Conservation (phyloP, 345 rosid species). For the Sapria himalayana region DNA sequence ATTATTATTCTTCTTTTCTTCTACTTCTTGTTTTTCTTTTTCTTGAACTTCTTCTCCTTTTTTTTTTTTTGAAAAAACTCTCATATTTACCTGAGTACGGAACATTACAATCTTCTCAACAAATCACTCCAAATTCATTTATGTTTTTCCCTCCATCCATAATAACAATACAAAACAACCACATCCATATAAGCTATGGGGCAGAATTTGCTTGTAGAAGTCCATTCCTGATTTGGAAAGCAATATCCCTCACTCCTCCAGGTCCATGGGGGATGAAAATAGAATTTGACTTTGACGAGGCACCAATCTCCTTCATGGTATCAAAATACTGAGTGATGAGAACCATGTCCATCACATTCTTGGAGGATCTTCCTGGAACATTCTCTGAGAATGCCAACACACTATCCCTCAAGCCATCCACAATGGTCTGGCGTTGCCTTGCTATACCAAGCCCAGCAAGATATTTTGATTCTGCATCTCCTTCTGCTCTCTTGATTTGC, state of each 20-base stretch:
- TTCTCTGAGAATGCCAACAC: slow-evolving; percentile 40
- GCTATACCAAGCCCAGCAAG: slow-evolving; percentile 43
- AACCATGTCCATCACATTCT: slow-evolving; percentile 71
- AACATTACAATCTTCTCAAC: too few species aligned
- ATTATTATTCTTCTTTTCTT: too few species aligned
- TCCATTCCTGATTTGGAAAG: slow-evolving; percentile 52
- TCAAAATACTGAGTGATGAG: slow-evolving; percentile 60
- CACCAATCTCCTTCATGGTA: slow-evolving; percentile 58
- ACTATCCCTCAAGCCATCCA: slow-evolving; percentile 46
- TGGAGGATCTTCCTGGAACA: slow-evolving; percentile 53
- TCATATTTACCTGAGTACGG: too few species aligned
- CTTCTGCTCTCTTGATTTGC: slow-evolving; percentile 49
- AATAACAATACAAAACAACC: too few species aligned
- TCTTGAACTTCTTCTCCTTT: too few species aligned
- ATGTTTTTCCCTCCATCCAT: too few species aligned
- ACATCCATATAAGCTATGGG: too few species aligned
- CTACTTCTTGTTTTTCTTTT: too few species aligned
- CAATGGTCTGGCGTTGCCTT: slow-evolving; percentile 50
- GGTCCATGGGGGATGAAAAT: slow-evolving; percentile 67
- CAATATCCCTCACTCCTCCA: slow-evolving; percentile 44
- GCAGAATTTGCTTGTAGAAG: slow-evolving; percentile 33
- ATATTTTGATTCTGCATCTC: slow-evolving; percentile 51
- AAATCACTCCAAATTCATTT: too few species aligned
- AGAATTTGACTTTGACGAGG: slow-evolving; percentile 35
- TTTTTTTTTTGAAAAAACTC: too few species aligned